phyloP scores from a whole-genome alignment of 768 basidiomycete genomes.

The Boletus huronensis region DNA sequence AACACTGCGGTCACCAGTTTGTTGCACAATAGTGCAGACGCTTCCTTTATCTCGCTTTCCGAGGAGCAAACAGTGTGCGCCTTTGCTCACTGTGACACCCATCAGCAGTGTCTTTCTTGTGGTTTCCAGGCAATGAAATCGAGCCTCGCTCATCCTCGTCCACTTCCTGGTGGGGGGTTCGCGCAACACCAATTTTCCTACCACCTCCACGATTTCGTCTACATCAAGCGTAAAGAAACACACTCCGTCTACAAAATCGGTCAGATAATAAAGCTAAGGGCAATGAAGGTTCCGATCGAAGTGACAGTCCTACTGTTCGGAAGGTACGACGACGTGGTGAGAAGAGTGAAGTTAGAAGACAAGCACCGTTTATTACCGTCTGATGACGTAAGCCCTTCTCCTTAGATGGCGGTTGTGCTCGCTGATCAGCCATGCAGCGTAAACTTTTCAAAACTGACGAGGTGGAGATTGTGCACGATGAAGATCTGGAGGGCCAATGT shows the following conservation, averaged over 20 bases:
- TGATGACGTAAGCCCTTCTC: slow-evolving; percentile 40
- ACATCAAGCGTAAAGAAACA: slow-evolving; percentile 38
- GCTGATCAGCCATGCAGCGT: slow-evolving; percentile 22
- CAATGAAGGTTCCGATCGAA: slow-evolving; percentile 24
- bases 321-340: slow-evolving; percentile 42
- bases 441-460: slow-evolving; percentile 41
- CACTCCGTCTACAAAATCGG: slow-evolving; percentile 45
- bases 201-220: slow-evolving; percentile 62
- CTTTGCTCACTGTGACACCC: slow-evolving; percentile 28
- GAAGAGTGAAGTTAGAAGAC: slow-evolving; percentile 14
- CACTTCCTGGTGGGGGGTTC: slow-evolving; percentile 34
- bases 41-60: slow-evolving; percentile 47
- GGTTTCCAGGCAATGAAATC: slow-evolving; percentile 32
- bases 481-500: slow-evolving; percentile 52
- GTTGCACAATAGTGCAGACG: slow-evolving; percentile 46
- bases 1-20: slow-evolving; percentile 34
- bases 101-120: slow-evolving; percentile 51
- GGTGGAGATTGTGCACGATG: slow-evolving; percentile 25
- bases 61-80: slow-evolving; percentile 28
- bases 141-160: slow-evolving; percentile 21
- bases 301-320: slow-evolving; percentile 42
- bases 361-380: slow-evolving; percentile 20
- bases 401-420: background rate
- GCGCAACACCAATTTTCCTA: slow-evolving; percentile 44
- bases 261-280: slow-evolving; percentile 46